These are phyloP conservation scores for Blastobotrys attinorum DNA, from an alignment of 805 yeast species.

Conservation along the genomic window DNA sequence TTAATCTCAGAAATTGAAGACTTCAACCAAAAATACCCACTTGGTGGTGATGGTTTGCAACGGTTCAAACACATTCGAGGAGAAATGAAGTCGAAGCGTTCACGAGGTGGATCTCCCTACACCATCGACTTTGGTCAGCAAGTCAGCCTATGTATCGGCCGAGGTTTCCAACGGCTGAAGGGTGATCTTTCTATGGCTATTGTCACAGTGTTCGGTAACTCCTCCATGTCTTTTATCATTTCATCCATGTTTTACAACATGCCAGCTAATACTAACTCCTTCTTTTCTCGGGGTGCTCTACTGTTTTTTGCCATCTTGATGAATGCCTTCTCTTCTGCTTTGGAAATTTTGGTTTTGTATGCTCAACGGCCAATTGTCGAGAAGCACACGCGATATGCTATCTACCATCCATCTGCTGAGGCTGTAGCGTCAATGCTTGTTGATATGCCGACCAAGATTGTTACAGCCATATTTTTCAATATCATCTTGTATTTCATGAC, in stretches of 20 bases:
- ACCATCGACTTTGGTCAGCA: constrained; percentile 39
- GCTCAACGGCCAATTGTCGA: constrained; percentile 49
- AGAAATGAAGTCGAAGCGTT: constrained; percentile 25
- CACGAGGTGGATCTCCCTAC: constrained; percentile 32
- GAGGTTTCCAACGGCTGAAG: constrained; percentile 45
- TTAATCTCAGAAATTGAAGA: constrained; percentile 39
- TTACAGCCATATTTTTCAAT: constrained; percentile 39
- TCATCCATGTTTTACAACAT: constrained; percentile 51
- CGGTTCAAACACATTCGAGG: constrained; percentile 25
- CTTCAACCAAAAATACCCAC: constrained; percentile 18
- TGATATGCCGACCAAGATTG: constrained; percentile 46
- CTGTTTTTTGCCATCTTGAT: constrained; percentile 49
- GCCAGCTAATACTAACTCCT: constrained; percentile 42
- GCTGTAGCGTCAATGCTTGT: constrained; percentile 56
- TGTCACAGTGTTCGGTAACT: constrained; percentile 37
- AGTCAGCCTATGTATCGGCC: constrained; percentile 36
- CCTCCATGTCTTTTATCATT: constrained; percentile 44
- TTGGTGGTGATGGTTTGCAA: constrained; percentile 20
- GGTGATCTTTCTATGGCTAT: constrained; percentile 45
- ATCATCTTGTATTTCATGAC: constrained; percentile 47
- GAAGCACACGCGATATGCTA: constrained; percentile 49
- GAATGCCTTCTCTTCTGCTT: constrained; percentile 38
- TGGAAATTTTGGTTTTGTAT: constrained; percentile 37
- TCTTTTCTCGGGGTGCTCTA: constrained; percentile 51
- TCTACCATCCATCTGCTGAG: constrained; percentile 57